These are phyloP conservation scores for Aspergillus ustus DNA, from an alignment of 2,329 filamentous ascomycete species.

Conservation along the genomic window DNA sequence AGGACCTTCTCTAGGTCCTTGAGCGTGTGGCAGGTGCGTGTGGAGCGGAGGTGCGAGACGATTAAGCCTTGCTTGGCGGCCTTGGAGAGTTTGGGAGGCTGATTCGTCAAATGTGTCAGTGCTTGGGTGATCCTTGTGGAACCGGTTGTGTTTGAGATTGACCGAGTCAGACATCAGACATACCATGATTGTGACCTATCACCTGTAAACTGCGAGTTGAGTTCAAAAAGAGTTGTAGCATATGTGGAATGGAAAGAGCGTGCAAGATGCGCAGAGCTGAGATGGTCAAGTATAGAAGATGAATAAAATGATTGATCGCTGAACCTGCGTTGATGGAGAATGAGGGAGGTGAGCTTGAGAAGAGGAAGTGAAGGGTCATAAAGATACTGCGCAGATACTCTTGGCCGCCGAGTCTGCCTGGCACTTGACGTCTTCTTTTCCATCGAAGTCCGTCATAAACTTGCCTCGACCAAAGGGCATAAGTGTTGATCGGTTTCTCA, in stretches of 20 bases:
- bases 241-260: background rate
- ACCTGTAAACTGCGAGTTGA: background rate
- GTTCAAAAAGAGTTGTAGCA: background rate
- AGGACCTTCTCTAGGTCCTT: conserved; percentile 71
- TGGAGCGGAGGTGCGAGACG: conserved; percentile 63
- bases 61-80: conserved; percentile 63
- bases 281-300: background rate
- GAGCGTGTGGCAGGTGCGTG: conserved; percentile 65
- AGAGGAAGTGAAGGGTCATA: background rate
- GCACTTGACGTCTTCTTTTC: background rate
- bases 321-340: background rate
- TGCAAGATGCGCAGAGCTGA: background rate
- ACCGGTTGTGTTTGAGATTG: background rate
- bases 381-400: background rate
- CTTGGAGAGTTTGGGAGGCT: conserved; percentile 61
- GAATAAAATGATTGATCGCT: background rate
- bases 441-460: background rate
- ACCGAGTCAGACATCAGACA: background rate
- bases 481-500: too few relatives aligned
- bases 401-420: background rate
- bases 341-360: background rate
- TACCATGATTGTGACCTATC: conserved; percentile 2
- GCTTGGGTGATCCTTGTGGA: background rate
- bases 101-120: background rate
- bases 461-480: background rate